Base-by-base conservation (phyloP, 2,329 filamentous ascomycete species). In the Fusarium verrucosum region DNA sequence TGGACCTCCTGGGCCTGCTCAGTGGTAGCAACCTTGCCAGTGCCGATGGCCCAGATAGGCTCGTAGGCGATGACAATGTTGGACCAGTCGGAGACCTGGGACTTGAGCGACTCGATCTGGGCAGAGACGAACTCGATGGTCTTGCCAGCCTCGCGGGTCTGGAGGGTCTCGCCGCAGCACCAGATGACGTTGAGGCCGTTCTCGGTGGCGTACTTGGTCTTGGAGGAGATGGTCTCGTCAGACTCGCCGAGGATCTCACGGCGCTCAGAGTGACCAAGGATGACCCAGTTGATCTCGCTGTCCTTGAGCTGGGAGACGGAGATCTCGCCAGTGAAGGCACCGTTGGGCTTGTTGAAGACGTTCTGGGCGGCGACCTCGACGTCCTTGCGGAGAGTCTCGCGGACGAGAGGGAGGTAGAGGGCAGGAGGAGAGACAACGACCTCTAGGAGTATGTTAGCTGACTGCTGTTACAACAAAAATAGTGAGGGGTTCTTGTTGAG, bases 21-120 rank as follows among this genome's bases (percentile, higher is more conserved):
- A 60, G 89, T 93, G 66, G 89, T 91, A 72, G 92, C 92, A 69
- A 96, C 92, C 84, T 95, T 96, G 80, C 95, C 95, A 70, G 95
- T 98, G 72, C 94, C 94, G 72, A 89, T 91, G 77, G 88, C 93
- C 94, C 95, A 99, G 85, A 99, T 96, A 75, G 95, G 95, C 87
- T 99, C 95, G 82, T 99, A 99, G 75, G 95, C 95, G 74, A 99
- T 87, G 77, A 99, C 95, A 68, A 99, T 87, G 84, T 95, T 95
- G 75, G 84, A 87, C 95, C 95, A 99, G 83, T 97, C 92, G 73
- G 87, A 82, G 76, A 92, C 82, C 83, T 90, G 84, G 73, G 82
- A 80, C 78, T 93, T 89, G 68, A 94, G 92, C 68, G 93, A 93
- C 66, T 88, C 86, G 73, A 99, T 87, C 85, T 99, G 95, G 69